A percentile compares a stretch with the other conserved stretches of the same genome.
These are phyloP conservation scores for Trametes sp. DNA, from an alignment of 1,284 basidiomycete species.

Conservation along the genomic window DNA sequence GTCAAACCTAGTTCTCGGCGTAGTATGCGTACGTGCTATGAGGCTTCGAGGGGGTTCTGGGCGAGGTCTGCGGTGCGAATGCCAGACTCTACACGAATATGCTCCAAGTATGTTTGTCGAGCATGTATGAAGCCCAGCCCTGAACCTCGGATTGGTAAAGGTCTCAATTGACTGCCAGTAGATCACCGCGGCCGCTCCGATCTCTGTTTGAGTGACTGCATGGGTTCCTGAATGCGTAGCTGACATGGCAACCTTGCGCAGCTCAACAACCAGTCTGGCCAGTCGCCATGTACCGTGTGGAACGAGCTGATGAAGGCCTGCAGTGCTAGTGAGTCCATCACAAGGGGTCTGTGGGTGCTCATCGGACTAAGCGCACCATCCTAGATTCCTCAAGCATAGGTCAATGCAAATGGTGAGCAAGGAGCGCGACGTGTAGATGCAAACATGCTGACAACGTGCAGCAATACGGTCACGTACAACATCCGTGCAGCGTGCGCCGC, in stretches of 20 bases:
- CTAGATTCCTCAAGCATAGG: conserved; percentile 1
- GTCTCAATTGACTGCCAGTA: too few species aligned
- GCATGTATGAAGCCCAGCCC: too few species aligned
- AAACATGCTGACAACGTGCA: conserved; percentile 7
- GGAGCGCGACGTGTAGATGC: too few species aligned
- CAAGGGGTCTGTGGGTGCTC: too few species aligned
- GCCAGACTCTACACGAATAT: too few species aligned
- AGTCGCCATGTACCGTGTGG: conserved; percentile 24
- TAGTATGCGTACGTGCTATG: too few species aligned
- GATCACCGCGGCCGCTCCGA: not conserved
- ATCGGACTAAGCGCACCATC: not conserved
- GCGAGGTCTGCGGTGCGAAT: too few species aligned
- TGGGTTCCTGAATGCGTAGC: conserved; percentile 1
- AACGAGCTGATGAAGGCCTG: conserved; percentile 20
- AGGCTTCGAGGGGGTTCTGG: too few species aligned
- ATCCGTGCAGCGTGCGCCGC: conserved; percentile 24
- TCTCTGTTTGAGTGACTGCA: not conserved
- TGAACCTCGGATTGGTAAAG: too few species aligned
- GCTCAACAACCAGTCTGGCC: conserved; percentile 28
- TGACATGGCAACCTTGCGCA: conserved; percentile 7
- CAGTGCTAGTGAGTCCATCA: conserved; percentile 1
- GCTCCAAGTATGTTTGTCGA: too few species aligned
- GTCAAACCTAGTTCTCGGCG: too few species aligned
- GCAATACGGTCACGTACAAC: conserved; percentile 32
- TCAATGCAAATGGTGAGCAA: conserved; percentile 26